phyloP scores from a whole-genome alignment of 2,329 filamentous ascomycete genomes.

The Ascochyta fabae region DNA sequence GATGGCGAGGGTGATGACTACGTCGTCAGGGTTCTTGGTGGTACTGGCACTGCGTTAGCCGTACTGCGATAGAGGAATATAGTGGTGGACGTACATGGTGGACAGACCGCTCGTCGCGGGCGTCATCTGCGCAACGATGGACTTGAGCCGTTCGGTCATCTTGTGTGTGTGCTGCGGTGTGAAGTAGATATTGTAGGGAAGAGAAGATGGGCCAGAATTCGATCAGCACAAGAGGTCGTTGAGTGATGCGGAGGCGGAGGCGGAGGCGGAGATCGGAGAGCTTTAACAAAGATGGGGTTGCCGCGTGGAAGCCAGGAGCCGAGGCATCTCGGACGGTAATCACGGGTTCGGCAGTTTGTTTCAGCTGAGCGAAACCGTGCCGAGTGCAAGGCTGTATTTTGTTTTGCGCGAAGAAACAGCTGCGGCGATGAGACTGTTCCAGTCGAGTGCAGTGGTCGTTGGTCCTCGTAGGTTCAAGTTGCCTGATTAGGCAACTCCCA shows the following conservation, averaged over 20 bases:
- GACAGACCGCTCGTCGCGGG: conserved; percentile 74
- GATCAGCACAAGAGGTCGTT: conserved; percentile 4
- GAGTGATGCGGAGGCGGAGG: conserved; percentile 13
- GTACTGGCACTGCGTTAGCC: conserved; percentile 62
- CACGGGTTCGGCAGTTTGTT: conserved; percentile 24
- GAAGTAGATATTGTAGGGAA: not conserved
- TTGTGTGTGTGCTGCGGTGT: conserved; percentile 14
- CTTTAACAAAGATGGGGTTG: conserved; percentile 52
- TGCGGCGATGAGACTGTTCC: not conserved
- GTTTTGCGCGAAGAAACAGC: not conserved
- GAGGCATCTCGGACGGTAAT: conserved; percentile 23
- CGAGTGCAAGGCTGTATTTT: not conserved
- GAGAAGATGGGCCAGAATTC: not conserved
- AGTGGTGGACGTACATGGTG: conserved; percentile 69
- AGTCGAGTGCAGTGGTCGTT: not conserved
- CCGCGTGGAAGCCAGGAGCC: conserved; percentile 54
- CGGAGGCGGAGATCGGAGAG: conserved; percentile 46
- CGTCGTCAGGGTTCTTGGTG: conserved; percentile 91
- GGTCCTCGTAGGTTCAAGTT: not conserved
- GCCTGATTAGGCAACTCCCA: not conserved
- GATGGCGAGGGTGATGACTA: conserved; percentile 92
- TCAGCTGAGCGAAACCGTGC: not conserved
- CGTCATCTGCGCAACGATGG: conserved; percentile 84
- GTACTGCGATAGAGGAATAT: not conserved
- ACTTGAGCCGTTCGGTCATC: conserved; percentile 78